A percentile compares a stretch with the other conserved stretches of the same genome.
Evolutionary conservation across 2,329 filamentous ascomycete genomes (phyloP).

Genomic region (Amphichorda felina): DNA sequence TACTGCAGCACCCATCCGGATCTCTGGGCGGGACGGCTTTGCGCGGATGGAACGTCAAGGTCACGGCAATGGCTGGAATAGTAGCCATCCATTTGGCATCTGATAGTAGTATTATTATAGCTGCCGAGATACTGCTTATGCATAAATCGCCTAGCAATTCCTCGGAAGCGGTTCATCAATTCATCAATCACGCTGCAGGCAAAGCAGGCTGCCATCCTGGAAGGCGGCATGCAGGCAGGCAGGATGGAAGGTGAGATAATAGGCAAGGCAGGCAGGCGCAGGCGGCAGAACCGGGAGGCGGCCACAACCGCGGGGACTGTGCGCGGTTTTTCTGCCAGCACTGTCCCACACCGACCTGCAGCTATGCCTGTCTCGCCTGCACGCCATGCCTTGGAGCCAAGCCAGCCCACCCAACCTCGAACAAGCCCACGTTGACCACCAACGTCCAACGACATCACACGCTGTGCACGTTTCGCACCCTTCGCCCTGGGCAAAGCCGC

Average conservation of each 20-base stretch:
- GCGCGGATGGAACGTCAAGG: background rate
- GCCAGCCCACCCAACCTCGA: background rate
- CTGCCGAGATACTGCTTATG: too few relatives aligned
- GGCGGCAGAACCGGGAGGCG: too few relatives aligned
- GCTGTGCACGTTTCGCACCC: background rate
- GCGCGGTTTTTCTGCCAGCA: background rate
- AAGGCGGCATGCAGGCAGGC: too few relatives aligned
- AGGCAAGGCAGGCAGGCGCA: too few relatives aligned
- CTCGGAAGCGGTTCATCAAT: too few relatives aligned
- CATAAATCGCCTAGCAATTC: too few relatives aligned
- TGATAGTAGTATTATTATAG: too few relatives aligned
- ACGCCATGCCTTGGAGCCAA: background rate
- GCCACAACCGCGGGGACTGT: constrained; percentile 4
- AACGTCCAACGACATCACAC: background rate
- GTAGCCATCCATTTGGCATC: too few relatives aligned
- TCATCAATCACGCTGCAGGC: too few relatives aligned
- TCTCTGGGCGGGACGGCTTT: background rate
- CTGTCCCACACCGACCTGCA: constrained; percentile 1
- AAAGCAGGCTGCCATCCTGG: too few relatives aligned
- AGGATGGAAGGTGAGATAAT: too few relatives aligned
- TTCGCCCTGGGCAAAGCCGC: background rate
- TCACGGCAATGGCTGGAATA: background rate
- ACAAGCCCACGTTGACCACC: background rate
- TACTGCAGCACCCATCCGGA: too few relatives aligned
- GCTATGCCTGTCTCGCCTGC: background rate